These are phyloP conservation scores for Talaromyces rugulosus DNA, from an alignment of 2,329 filamentous ascomycete species.

Conservation along the genomic window DNA sequence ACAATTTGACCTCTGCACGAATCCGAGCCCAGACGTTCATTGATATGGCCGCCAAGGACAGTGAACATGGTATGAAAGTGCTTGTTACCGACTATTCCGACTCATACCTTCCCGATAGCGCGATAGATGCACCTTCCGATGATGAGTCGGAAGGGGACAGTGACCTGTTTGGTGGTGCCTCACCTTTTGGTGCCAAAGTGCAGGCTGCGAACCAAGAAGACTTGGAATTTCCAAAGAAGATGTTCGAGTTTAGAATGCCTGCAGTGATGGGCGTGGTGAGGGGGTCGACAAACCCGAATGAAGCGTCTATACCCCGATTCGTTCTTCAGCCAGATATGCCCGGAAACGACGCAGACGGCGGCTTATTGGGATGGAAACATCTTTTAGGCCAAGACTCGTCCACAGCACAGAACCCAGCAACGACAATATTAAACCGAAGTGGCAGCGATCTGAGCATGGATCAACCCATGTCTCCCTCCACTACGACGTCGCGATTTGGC, in stretches of 20 bases:
- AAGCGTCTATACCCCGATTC: conserved; percentile 35
- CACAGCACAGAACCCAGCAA: conserved; percentile 10
- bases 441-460: conserved; percentile 22
- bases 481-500: conserved; percentile 24
- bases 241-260: conserved; percentile 40
- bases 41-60: conserved; percentile 39
- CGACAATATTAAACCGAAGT: conserved; percentile 5
- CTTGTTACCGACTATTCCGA: conserved; percentile 41
- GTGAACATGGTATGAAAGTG: conserved; percentile 36
- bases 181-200: conserved; percentile 1
- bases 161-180: conserved; percentile 12
- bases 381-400: conserved; percentile 28
- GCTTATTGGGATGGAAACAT: conserved; percentile 42
- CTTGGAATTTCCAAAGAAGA: conserved; percentile 27
- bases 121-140: conserved; percentile 30
- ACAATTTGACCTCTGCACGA: conserved; percentile 41
- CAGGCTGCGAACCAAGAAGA: conserved; percentile 6
- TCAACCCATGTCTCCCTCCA: conserved; percentile 22
- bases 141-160: conserved; percentile 8
- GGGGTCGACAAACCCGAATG: conserved; percentile 18
- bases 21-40: conserved; percentile 44
- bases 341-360: conserved; percentile 41
- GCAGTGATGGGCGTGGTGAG: conserved; percentile 38
- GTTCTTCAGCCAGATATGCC: conserved; percentile 39
- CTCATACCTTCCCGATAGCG: conserved; percentile 31